phyloP scores from a whole-genome alignment of 164 flowering plant genomes.

The Saururus chinensis region DNA sequence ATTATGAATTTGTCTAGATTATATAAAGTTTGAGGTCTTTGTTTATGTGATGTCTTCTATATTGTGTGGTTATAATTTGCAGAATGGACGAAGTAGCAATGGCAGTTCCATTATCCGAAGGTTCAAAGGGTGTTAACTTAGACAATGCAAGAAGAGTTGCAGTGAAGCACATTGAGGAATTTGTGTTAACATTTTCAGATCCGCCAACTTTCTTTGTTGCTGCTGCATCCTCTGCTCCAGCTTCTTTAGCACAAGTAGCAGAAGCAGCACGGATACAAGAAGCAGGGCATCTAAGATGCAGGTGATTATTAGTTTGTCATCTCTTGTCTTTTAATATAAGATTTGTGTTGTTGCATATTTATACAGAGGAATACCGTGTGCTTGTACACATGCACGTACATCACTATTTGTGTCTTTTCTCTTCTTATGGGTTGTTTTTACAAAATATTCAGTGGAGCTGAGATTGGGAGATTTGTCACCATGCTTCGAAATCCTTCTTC shows the following conservation, averaged over 20 bases:
- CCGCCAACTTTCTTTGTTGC: conserved; percentile 72
- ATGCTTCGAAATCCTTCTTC: conserved; percentile 86
- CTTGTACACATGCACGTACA: no score
- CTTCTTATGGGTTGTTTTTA: background rate
- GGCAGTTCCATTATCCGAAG: conserved; percentile 45
- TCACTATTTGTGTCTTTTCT: no score
- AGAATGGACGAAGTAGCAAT: conserved; percentile 82
- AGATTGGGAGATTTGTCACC: conserved; percentile 79
- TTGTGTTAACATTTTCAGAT: conserved; percentile 62
- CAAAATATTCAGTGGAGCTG: conserved; percentile 58
- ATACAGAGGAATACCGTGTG: no score
- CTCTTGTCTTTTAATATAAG: background rate
- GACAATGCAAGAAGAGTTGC: conserved; percentile 84
- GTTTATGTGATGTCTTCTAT: no score
- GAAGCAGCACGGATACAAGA: conserved; percentile 84
- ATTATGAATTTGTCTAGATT: no score
- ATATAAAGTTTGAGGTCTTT: no score
- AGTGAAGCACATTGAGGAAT: conserved; percentile 73
- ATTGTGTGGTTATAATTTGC: conserved; percentile 2
- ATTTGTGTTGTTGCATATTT: background rate
- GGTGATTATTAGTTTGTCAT: conserved; percentile 24
- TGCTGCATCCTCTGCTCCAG: conserved; percentile 72
- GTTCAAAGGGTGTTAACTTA: conserved; percentile 58
- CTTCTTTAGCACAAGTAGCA: conserved; percentile 64
- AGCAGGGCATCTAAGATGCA: conserved; percentile 98